Conservation (phyloP, 495 filamentous ascomycete species). For the Lasiosphaeriaceae sp. region DNA sequence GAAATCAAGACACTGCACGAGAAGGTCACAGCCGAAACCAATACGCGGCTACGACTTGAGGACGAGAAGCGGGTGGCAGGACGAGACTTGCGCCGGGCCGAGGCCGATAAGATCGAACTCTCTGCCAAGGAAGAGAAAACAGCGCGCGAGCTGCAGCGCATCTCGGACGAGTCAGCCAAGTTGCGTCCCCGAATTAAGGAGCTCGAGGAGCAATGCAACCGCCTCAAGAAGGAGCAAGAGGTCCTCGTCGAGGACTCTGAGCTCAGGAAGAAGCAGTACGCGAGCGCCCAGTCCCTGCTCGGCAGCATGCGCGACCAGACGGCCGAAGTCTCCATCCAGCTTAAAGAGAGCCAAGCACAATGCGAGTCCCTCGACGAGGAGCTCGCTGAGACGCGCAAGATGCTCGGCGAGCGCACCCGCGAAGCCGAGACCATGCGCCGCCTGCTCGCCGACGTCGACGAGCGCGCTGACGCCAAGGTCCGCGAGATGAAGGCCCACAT, state of each 20-base stretch:
- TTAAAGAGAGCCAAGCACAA: conserved; percentile 81
- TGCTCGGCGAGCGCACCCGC: conserved; percentile 87
- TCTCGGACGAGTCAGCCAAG: conserved; percentile 63
- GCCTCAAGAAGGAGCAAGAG: conserved; percentile 59
- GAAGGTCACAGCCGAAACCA: conserved; percentile 70
- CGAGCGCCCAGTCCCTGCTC: conserved; percentile 78
- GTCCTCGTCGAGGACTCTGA: conserved; percentile 76
- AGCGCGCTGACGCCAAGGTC: conserved; percentile 70
- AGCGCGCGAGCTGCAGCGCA: conserved; percentile 60
- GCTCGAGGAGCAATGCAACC: conserved; percentile 65
- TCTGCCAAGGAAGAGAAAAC: conserved; percentile 66
- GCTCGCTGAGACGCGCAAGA: conserved; percentile 77
- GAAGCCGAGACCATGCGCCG: conserved; percentile 95
- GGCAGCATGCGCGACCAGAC: conserved; percentile 90
- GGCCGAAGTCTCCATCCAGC: conserved; percentile 82
- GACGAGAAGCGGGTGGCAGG: conserved; percentile 66
- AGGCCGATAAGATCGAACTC: conserved; percentile 73
- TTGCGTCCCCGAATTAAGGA: conserved; percentile 61
- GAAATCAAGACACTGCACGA: conserved; percentile 75
- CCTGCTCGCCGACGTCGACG: conserved; percentile 80
- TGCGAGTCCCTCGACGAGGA: conserved; percentile 92
- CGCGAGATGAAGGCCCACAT: conserved; percentile 86
- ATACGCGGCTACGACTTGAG: conserved; percentile 67
- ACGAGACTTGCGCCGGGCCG: conserved; percentile 69
- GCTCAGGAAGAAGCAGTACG: conserved; percentile 79